Evolutionary conservation across 345 rosid species (phyloP).

Genomic region (Acer negundo): DNA sequence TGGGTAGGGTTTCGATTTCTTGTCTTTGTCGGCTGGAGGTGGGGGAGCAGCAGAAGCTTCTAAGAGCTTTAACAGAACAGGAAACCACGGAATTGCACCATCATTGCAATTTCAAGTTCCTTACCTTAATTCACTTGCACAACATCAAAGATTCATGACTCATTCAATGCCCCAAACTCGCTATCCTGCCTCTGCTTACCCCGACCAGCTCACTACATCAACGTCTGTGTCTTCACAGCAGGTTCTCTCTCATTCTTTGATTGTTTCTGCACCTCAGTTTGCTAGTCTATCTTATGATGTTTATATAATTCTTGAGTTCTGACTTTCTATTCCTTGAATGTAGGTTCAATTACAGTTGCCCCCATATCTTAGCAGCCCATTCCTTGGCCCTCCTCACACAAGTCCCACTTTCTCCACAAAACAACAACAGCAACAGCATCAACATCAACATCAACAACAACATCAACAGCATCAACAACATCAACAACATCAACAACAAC

Average conservation of each 20-base stretch:
- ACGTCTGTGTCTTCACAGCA: conserved; percentile 45
- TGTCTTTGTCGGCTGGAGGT: conserved; percentile 54
- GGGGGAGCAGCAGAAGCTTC: conserved; percentile 26
- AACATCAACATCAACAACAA: conserved; percentile 45
- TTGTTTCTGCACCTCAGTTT: neutral
- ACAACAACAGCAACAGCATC: conserved; percentile 45
- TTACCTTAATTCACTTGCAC: conserved; percentile 36
- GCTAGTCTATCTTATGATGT: neutral
- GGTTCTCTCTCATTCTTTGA: conserved; percentile 38
- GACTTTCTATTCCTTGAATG: conserved; percentile 7
- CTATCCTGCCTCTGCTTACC: conserved; percentile 37
- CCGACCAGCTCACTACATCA: conserved; percentile 42
- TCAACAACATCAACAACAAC: conserved; percentile 39
- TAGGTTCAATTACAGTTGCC: conserved; percentile 53
- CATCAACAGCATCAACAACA: conserved; percentile 46
- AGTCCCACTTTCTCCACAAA: conserved; percentile 31
- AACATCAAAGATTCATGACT: conserved; percentile 34
- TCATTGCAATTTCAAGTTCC: conserved; percentile 39
- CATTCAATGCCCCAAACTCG: conserved; percentile 32
- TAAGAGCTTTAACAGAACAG: conserved; percentile 20
- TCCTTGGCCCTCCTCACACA: conserved; percentile 27
- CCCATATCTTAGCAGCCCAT: conserved; percentile 39
- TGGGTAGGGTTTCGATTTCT: conserved; percentile 62
- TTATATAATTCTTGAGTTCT: neutral
- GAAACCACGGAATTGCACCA: conserved; percentile 32